These are phyloP conservation scores for Claviceps fusiformis DNA, from an alignment of 2,329 filamentous ascomycete species.

Conservation along the genomic window DNA sequence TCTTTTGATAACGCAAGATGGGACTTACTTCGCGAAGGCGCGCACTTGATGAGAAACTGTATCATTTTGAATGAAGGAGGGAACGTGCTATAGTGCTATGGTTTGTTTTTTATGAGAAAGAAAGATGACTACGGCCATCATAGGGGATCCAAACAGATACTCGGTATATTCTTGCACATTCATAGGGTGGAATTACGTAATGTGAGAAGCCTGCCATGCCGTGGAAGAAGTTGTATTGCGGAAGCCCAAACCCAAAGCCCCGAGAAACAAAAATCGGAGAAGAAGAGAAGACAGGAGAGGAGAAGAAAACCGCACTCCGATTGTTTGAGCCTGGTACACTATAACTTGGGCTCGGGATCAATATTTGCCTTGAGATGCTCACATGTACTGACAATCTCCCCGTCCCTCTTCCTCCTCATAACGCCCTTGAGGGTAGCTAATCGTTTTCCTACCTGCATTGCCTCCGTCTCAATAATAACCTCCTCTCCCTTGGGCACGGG, in stretches of 20 bases:
- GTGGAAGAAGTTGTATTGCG: no score
- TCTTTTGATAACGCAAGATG: conserved; percentile 73
- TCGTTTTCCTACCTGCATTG: conserved; percentile 42
- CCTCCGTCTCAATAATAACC: conserved; percentile 40
- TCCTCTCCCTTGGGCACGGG: conserved; percentile 40
- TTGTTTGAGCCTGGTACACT: conserved; percentile 1
- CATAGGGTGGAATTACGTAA: not conserved
- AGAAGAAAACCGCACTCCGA: no score
- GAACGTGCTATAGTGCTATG: no score
- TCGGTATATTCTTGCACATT: not conserved
- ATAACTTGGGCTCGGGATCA: conserved; percentile 29
- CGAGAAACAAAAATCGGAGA: no score
- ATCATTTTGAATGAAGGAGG: conserved; percentile 32
- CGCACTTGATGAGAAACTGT: conserved; percentile 64
- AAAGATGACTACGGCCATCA: not conserved
- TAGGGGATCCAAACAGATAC: not conserved
- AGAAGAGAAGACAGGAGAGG: no score
- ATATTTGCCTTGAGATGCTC: conserved; percentile 54
- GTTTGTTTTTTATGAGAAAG: no score
- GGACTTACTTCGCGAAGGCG: conserved; percentile 83
- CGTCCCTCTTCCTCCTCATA: conserved; percentile 39
- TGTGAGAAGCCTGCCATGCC: no score
- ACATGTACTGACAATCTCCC: conserved; percentile 39
- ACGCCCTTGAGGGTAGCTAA: conserved; percentile 39
- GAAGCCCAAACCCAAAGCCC: no score